A percentile compares a stretch with the other conserved stretches of the same genome.
Conservation (phyloP, 768 basidiomycete genomes). For the Cystofilobasidium macerans region DNA sequence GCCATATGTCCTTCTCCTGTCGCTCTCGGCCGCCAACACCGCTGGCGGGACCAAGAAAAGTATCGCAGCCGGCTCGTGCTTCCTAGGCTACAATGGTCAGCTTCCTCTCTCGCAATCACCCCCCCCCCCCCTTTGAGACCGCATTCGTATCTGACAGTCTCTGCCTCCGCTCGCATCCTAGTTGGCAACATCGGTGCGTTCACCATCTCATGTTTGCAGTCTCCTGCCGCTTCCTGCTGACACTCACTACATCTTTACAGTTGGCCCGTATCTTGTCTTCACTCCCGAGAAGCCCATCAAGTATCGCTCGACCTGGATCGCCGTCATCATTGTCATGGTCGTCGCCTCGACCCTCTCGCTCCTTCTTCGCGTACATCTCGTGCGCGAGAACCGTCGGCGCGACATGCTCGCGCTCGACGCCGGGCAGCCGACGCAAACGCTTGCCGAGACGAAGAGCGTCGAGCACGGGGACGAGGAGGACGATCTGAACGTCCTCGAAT, state of each 20-base stretch:
- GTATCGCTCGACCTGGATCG: slow-evolving; percentile 39
- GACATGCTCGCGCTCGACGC: slow-evolving; percentile 9
- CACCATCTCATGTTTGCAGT: not conserved
- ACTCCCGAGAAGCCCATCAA: slow-evolving; percentile 31
- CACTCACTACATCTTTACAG: not conserved
- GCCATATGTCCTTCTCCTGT: slow-evolving; percentile 38
- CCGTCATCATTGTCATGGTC: slow-evolving; percentile 36
- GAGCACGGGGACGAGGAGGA: not conserved
- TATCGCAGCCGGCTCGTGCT: slow-evolving; percentile 33
- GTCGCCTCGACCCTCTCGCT: slow-evolving; percentile 29
- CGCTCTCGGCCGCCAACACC: slow-evolving; percentile 10
- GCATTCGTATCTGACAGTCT: slow-evolving; percentile 8
- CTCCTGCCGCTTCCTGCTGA: not conserved
- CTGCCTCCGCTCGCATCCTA: no score
- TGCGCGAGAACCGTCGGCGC: slow-evolving; percentile 31
- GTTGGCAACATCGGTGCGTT: slow-evolving; percentile 23
- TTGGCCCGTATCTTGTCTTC: slow-evolving; percentile 29
- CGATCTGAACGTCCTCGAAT: not conserved
- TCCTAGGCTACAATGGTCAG: slow-evolving; percentile 38
- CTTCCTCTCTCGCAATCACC: slow-evolving; percentile 6
- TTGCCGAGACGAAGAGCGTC: not conserved
- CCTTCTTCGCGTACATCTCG: slow-evolving; percentile 30
- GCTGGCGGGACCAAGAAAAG: slow-evolving; percentile 39
- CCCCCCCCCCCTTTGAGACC: not conserved
- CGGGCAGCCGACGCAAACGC: not conserved